Base-by-base conservation (phyloP, 306 rosid genomes). In the Citrullus colocynthis region DNA sequence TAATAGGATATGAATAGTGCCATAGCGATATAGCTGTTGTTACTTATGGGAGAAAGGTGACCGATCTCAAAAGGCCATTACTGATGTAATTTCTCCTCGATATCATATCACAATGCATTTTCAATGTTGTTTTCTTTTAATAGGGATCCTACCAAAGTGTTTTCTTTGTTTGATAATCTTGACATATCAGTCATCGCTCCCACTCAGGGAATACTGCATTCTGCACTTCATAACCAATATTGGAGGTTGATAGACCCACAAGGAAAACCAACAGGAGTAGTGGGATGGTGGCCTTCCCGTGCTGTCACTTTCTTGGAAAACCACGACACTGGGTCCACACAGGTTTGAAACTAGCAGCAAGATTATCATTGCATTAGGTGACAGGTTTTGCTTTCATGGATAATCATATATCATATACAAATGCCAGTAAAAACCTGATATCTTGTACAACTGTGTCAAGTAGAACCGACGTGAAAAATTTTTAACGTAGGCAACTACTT, bases 201-300 rank as follows among this genome's bases (percentile, higher is more conserved):
- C 77, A 74, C 79, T 32, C 84, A 90, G 96, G 96, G 93, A 18
- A 90, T 90, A 82, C 89, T 90, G 74, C 96, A 90, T 81, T 87
- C 89, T 36, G 96, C 96, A 73, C 86, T 91, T 76, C 91, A 89
- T 80, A 82, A 76, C 54, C 85, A 91, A 74, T 91, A 91, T 78
- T 91, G 97, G 97, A 86, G 97, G 64, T 56, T 91, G 83, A 86
- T 88, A 82, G 97, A 91, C 77, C 91, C 89, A 74, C 92, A 86
- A 62, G 97, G 97, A 57, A 89, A 88, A 81, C 97, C 97, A 17
- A 81, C 97, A 41, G 97, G 97, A 77, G 92, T 91, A 69, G 79
- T 91, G 91, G 97, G 97, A 55, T 91, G 93, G 97, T 91, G 97
- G 97, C 91, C 94, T 75, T 91, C 97, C 20, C 92, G 94, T 64